Conservation (phyloP, 257 asterid genomes). For the Przewalskia tangutica region DNA sequence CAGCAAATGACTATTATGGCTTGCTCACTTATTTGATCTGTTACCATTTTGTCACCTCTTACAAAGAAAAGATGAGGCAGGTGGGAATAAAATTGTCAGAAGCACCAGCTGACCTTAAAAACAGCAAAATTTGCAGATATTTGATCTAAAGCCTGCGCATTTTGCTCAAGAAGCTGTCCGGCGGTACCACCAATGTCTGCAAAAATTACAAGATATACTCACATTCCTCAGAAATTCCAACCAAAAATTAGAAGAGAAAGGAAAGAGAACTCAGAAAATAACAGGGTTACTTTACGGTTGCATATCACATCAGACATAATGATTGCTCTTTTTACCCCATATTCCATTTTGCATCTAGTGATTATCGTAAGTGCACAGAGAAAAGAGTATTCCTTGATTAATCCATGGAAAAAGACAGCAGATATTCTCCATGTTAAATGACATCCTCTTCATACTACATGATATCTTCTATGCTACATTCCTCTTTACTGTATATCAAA, state of each 20-base stretch:
- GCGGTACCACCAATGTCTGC: conserved; percentile 79
- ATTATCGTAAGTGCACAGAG: background rate
- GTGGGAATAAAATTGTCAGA: background rate
- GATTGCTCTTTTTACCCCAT: background rate
- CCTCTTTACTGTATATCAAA: background rate
- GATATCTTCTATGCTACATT: background rate
- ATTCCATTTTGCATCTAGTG: background rate
- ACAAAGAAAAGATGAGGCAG: background rate
- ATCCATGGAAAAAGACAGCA: background rate
- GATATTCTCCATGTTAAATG: background rate
- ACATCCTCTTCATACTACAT: background rate
- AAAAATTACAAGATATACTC: conserved; percentile 13
- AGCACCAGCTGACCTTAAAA: conserved; percentile 42
- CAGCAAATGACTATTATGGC: background rate
- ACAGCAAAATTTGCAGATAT: conserved; percentile 71
- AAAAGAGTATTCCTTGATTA: background rate
- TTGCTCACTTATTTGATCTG: background rate
- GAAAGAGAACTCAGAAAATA: background rate
- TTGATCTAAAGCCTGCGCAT: conserved; percentile 71
- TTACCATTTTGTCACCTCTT: background rate
- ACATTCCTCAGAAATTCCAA: background rate
- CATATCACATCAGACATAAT: background rate
- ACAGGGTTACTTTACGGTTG: background rate
- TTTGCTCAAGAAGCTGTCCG: conserved; percentile 84
- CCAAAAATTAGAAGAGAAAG: background rate